Percentiles rank a stretch among this genome's conserved stretches.
phyloP scores from a whole-genome alignment of 2,329 filamentous ascomycete species.

The Trichoderma oligosporum region DNA sequence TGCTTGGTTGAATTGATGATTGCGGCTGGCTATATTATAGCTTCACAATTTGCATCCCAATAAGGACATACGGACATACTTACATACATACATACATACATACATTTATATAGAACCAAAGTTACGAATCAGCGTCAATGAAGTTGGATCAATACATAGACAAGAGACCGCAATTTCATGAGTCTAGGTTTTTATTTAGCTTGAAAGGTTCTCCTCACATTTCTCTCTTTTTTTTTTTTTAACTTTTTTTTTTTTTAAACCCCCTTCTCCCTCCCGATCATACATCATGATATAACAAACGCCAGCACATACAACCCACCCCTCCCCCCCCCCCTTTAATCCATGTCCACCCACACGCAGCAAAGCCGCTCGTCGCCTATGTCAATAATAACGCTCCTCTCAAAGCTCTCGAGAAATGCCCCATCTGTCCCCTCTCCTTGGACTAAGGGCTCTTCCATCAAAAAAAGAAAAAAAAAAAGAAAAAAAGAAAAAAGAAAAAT shows the following conservation, averaged over 20 bases:
- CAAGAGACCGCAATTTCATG: too few relatives aligned
- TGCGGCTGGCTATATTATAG: too few relatives aligned
- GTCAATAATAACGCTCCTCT: not conserved
- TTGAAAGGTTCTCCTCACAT: not conserved
- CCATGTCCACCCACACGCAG: not conserved
- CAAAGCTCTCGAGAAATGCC: not conserved
- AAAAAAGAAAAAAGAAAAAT: conserved; percentile 7
- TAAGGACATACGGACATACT: too few relatives aligned
- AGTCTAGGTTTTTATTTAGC: not conserved
- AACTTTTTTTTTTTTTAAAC: not conserved
- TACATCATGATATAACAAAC: conserved; percentile 25
- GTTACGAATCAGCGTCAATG: not conserved
- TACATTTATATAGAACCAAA: not conserved
- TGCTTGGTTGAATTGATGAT: too few relatives aligned
- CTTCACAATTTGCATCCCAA: too few relatives aligned
- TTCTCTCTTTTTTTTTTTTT: not conserved
- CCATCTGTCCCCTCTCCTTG: too few relatives aligned
- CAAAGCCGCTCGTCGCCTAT: not conserved
- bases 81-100: too few relatives aligned
- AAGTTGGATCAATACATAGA: not conserved
- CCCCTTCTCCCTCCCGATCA: conserved; percentile 6
- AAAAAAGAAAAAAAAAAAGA: not conserved
- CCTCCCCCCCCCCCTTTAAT: not conserved
- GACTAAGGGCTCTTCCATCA: too few relatives aligned
- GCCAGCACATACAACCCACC: conserved; percentile 19